Evolutionary conservation across 352 stramenopile genomes (phyloP).

Genomic region (Globisporangium solare): DNA sequence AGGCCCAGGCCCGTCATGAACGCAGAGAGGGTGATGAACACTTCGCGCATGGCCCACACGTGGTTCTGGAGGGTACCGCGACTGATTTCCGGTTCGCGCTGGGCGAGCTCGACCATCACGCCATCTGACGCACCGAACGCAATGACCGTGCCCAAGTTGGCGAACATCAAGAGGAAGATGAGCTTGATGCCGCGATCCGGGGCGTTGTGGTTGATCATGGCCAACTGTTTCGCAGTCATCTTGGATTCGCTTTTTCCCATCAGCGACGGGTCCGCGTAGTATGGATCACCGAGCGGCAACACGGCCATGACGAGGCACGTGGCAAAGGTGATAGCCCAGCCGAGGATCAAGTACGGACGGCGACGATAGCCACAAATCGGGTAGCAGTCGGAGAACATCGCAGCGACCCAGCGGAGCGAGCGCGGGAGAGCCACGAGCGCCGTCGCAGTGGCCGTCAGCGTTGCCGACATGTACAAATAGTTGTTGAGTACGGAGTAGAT

Average conservation of each 20-base stretch:
- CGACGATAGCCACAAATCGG: slow-evolving; percentile 77
- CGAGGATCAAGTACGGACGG: slow-evolving; percentile 76
- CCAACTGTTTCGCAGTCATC: slow-evolving; percentile 26
- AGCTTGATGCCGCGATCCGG: slow-evolving; percentile 37
- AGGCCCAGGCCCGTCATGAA: slow-evolving; percentile 45
- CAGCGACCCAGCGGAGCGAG: slow-evolving; percentile 47
- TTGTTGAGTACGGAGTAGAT: slow-evolving; percentile 56
- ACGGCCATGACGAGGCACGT: slow-evolving; percentile 43
- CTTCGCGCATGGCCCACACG: slow-evolving; percentile 27
- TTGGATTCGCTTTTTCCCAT: slow-evolving; percentile 21
- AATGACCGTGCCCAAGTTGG: slow-evolving; percentile 73
- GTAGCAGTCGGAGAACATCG: slow-evolving; percentile 71
- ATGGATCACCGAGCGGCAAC: slow-evolving; percentile 40
- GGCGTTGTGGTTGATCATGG: slow-evolving; percentile 35
- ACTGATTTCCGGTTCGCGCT: slow-evolving; percentile 36
- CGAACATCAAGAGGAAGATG: slow-evolving; percentile 62
- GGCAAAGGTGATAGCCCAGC: slow-evolving; percentile 41
- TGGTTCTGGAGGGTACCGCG: slow-evolving; percentile 43
- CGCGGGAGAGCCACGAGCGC: slow-evolving; percentile 39
- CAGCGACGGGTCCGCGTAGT: slow-evolving; percentile 30
- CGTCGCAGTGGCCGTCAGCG: slow-evolving; percentile 36
- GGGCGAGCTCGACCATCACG: slow-evolving; percentile 49
- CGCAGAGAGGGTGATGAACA: slow-evolving; percentile 30
- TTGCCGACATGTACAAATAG: slow-evolving; percentile 55
- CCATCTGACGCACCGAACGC: slow-evolving; percentile 67